Percentiles rank a stretch among this genome's conserved stretches.
These are phyloP conservation scores for Liriodendron chinense DNA, from an alignment of 164 flowering plant species.

Conservation along the genomic window DNA sequence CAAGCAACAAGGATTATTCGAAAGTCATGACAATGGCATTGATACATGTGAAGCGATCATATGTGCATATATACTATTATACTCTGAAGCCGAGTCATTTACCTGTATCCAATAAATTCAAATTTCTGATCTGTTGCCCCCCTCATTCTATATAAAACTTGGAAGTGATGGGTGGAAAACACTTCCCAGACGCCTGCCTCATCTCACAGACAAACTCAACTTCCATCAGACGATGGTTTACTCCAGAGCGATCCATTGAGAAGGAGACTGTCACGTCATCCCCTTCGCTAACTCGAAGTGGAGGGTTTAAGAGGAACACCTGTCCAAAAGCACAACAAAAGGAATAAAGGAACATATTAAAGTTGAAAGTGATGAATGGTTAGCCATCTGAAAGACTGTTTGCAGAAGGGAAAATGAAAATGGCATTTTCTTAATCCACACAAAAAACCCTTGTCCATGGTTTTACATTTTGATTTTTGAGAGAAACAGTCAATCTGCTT, in stretches of 20 bases:
- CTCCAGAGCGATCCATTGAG: conserved; percentile 75
- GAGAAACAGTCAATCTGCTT: no score
- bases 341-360: not conserved
- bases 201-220: conserved; percentile 66
- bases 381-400: no score
- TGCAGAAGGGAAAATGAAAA: not conserved
- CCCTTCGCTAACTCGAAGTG: conserved; percentile 44
- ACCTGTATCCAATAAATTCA: conserved; percentile 7
- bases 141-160: conserved; percentile 77
- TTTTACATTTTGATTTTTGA: no score
- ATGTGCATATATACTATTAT: not conserved
- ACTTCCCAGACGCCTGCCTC: conserved; percentile 46
- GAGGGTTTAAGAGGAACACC: conserved; percentile 83
- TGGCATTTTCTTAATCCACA: not conserved
- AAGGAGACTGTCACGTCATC: conserved; percentile 51
- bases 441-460: no score
- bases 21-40: not conserved
- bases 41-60: not conserved
- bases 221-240: conserved; percentile 87
- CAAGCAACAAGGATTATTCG: not conserved
- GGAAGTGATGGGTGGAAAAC: conserved; percentile 38
- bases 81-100: not conserved
- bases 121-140: not conserved
- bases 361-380: not conserved
- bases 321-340: conserved; percentile 20